Percentiles rank a stretch among this genome's conserved stretches.
phyloP scores from a whole-genome alignment of 176 grass and related monocot species.

The Panicum miliaceum region DNA sequence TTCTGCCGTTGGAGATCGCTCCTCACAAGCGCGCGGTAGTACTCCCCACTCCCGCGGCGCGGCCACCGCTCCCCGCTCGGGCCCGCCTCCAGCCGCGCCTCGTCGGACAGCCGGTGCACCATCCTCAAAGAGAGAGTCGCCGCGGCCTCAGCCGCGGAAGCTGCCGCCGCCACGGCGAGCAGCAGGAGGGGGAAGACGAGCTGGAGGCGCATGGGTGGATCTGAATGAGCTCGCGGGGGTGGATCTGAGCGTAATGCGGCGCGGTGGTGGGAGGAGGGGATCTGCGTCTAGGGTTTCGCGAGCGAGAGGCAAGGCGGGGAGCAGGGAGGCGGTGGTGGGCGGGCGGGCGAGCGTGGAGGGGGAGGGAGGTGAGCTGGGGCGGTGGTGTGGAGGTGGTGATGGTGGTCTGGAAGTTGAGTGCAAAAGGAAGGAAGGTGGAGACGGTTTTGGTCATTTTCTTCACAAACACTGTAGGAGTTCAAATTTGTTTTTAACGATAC shows the following conservation, averaged over 20 bases:
- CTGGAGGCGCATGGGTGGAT: conserved; percentile 54
- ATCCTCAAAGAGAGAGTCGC: conserved; percentile 61
- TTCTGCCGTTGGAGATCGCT: conserved; percentile 77
- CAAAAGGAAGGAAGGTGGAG: conserved; percentile 27
- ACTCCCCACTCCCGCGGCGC: conserved; percentile 66
- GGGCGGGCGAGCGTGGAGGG: conserved; percentile 15
- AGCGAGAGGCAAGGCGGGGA: background rate
- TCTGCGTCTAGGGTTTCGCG: conserved; percentile 37
- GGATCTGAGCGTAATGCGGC: conserved; percentile 52
- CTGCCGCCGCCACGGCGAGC: conserved; percentile 26
- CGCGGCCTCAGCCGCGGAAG: conserved; percentile 8
- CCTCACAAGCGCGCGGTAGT: conserved; percentile 69
- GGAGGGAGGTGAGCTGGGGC: conserved; percentile 32
- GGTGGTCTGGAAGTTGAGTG: conserved; percentile 46
- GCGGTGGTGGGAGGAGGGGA: conserved; percentile 15
- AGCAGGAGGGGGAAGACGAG: conserved; percentile 24
- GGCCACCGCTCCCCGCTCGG: conserved; percentile 56
- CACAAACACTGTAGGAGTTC: background rate
- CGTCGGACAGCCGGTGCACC: conserved; percentile 88
- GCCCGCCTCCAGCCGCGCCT: conserved; percentile 56
- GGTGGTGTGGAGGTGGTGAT: conserved; percentile 41
- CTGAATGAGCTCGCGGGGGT: conserved; percentile 46
- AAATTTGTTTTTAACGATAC: background rate
- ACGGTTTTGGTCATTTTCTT: conserved; percentile 31
- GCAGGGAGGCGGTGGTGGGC: conserved; percentile 24